A percentile compares a stretch with the other conserved stretches of the same genome.
Evolutionary conservation across 495 filamentous ascomycete genomes (phyloP).

Genomic region (Neurospora tetrasperma): DNA sequence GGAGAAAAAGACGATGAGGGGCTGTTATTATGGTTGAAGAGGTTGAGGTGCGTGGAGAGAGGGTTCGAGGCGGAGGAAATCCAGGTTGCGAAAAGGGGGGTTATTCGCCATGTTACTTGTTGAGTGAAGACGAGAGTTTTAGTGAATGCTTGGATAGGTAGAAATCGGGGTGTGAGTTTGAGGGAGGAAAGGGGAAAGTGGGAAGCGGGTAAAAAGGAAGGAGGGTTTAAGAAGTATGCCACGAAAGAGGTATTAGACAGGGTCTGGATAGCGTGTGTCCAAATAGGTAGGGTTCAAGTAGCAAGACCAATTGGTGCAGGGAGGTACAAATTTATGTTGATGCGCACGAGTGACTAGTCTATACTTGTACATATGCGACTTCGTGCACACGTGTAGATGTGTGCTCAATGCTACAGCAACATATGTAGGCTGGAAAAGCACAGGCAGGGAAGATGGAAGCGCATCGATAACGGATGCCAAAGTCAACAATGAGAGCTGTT

Average conservation of each 20-base stretch:
- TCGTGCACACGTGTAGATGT: neutral
- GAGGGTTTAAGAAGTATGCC: too few species aligned
- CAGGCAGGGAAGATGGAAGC: neutral
- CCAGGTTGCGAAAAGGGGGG: slow-evolving; percentile 78
- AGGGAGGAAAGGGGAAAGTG: too few species aligned
- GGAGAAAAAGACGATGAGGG: slow-evolving; percentile 25
- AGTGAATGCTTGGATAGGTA: too few species aligned
- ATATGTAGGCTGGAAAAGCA: neutral
- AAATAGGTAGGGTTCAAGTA: too few species aligned
- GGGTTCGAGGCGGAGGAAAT: slow-evolving; percentile 52
- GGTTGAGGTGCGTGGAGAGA: slow-evolving; percentile 48
- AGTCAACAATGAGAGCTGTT: neutral
- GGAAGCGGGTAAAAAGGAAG: too few species aligned
- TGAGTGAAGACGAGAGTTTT: neutral
- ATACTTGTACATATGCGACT: too few species aligned
- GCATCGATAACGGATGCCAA: neutral
- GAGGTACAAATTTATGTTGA: too few species aligned
- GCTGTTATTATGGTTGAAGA: slow-evolving; percentile 21
- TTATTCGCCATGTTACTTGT: slow-evolving; percentile 84
- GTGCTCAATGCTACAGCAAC: neutral
- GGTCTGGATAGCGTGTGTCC: too few species aligned
- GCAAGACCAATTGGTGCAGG: too few species aligned
- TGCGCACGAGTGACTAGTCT: too few species aligned
- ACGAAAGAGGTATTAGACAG: too few species aligned
- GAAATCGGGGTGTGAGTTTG: too few species aligned